Evolutionary conservation across 768 basidiomycete species (phyloP).

Genomic region (Coprinopsis strossmayeri): DNA sequence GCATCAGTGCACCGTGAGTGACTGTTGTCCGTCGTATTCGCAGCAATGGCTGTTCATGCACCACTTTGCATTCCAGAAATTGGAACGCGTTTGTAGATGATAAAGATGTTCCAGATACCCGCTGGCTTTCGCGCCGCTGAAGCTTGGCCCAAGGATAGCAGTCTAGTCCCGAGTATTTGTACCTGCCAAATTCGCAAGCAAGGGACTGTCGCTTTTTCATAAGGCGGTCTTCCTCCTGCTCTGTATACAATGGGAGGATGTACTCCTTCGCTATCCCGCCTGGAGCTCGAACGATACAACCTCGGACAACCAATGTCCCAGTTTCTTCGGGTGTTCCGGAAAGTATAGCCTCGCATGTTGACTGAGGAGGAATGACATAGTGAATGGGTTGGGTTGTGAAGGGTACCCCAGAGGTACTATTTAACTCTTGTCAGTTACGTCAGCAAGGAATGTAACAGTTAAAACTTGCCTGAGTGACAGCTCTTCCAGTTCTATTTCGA

Average conservation of each 20-base stretch:
- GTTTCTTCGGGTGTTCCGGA: constrained; percentile 57
- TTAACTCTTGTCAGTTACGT: constrained; percentile 7
- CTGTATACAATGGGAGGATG: constrained; percentile 64
- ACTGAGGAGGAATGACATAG: constrained; percentile 65
- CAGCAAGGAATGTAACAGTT: constrained; percentile 1
- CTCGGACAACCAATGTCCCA: constrained; percentile 68
- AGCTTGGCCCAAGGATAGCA: constrained; percentile 56
- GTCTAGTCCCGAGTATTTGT: constrained; percentile 71
- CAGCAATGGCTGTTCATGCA: constrained; percentile 82
- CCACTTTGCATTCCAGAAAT: constrained; percentile 78
- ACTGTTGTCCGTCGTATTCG: constrained; percentile 84
- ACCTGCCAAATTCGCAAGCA: constrained; percentile 60
- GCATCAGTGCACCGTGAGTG: constrained; percentile 90
- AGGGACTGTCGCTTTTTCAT: constrained; percentile 52
- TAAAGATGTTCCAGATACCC: constrained; percentile 12
- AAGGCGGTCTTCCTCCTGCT: constrained; percentile 61
- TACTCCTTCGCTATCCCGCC: constrained; percentile 70
- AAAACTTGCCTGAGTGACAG: constrained; percentile 66
- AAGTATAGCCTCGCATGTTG: constrained; percentile 68
- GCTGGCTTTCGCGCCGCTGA: constrained; percentile 31
- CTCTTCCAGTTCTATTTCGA: constrained; percentile 84
- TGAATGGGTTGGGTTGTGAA: constrained; percentile 63
- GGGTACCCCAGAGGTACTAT: constrained; percentile 74
- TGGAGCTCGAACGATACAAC: constrained; percentile 71
- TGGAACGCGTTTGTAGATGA: constrained; percentile 18